Conservation (phyloP, 2,329 filamentous ascomycete genomes). For the Paramyrothecium sp. region DNA sequence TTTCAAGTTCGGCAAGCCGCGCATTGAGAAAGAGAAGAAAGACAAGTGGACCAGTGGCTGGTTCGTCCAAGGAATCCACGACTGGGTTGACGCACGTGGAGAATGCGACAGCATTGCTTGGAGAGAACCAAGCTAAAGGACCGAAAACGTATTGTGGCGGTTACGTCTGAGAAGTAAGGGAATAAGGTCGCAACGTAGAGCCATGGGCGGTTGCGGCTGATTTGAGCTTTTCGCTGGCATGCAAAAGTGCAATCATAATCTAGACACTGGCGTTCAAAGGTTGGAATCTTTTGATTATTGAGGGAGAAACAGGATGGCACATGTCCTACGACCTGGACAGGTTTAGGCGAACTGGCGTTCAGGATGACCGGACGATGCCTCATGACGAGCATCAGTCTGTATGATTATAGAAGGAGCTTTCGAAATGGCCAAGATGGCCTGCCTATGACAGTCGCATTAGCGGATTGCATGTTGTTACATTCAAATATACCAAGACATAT, state of each 20-base stretch:
- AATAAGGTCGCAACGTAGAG: no score
- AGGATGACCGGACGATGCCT: background rate
- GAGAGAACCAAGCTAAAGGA: constrained; percentile 30
- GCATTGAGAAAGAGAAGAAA: constrained; percentile 24
- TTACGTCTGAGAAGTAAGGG: no score
- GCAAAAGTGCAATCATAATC: background rate
- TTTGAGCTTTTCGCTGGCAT: background rate
- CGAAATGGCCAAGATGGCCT: background rate
- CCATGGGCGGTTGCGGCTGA: background rate
- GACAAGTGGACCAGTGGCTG: constrained; percentile 41
- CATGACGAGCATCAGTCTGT: background rate
- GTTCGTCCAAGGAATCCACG: constrained; percentile 44
- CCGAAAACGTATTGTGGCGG: no score
- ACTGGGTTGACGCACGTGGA: constrained; percentile 44
- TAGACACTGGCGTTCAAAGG: background rate
- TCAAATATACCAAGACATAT: background rate
- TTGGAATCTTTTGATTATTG: no score
- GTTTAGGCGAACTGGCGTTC: background rate
- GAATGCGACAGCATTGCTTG: constrained; percentile 38
- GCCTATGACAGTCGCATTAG: background rate
- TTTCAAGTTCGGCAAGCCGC: constrained; percentile 43
- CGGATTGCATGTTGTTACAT: background rate
- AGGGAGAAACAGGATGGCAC: background rate
- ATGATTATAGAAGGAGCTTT: background rate
- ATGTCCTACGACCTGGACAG: background rate